These are phyloP conservation scores for Ceriops zippeliana DNA, from an alignment of 345 rosid species.

Conservation along the genomic window DNA sequence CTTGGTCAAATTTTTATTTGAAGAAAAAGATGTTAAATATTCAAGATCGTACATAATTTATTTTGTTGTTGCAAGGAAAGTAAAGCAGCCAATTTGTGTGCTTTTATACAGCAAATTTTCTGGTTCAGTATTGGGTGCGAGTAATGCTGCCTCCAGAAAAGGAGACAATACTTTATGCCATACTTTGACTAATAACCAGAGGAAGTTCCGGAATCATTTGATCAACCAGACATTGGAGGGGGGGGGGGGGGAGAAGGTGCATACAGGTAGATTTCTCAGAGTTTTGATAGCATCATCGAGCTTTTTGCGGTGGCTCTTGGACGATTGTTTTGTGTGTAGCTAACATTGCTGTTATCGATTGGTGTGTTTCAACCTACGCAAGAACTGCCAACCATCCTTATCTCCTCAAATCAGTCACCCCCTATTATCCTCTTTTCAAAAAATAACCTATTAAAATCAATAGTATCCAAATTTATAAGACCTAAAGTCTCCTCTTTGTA, in stretches of 20 bases:
- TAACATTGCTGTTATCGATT: slow-evolving; percentile 36
- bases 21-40: no score
- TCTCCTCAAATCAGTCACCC: slow-evolving; percentile 49
- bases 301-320: background rate
- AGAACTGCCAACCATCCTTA: slow-evolving; percentile 99
- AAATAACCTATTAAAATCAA: no score
- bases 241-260: slow-evolving; percentile 27
- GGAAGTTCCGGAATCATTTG: slow-evolving; percentile 79
- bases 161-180: slow-evolving; percentile 82
- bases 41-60: no score
- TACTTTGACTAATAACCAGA: slow-evolving; percentile 76
- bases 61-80: no score
- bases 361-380: slow-evolving; percentile 62
- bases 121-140: no score
- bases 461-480: no score
- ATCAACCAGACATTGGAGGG: slow-evolving; percentile 62
- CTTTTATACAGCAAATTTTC: no score
- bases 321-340: background rate
- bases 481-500: no score
- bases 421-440: no score
- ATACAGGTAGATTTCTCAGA: slow-evolving; percentile 34
- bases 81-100: no score
- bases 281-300: background rate
- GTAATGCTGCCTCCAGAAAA: slow-evolving; percentile 74
- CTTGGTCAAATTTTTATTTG: no score